Base-by-base conservation (phyloP, 495 filamentous ascomycete genomes). In the Hypoxylon cercidicola region DNA sequence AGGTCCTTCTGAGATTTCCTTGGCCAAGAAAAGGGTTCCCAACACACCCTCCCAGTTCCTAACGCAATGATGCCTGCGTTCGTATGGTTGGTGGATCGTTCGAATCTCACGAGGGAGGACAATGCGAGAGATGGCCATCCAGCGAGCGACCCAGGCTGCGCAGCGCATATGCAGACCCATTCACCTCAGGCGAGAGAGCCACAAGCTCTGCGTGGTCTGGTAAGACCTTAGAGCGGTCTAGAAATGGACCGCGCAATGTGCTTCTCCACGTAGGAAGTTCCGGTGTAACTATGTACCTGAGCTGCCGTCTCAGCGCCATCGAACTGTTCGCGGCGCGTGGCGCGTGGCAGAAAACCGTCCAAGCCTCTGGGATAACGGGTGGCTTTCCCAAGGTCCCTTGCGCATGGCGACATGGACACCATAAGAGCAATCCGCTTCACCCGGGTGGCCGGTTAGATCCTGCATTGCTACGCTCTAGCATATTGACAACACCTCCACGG, bases 381-480 rank as follows among this genome's bases (percentile, higher is more conserved):
- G 25, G 48, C 41, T 55, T 53, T 41, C n/a, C 7, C 47, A 49
- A 55, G 34, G 37, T 4, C 39, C 48, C 53, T 46, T 37, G 43
- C 44, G 46, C 44, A 52, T 55, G 39, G 49, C 44, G 30, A 46
- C 16, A 44, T 60, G 25, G 44, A 30, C 48, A n/a, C 50, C 37
- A 25, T 18, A 48, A 34, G 23, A 15, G n/a, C 51, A 40, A n/a
- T 28, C 47, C 53, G 46, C 46, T 15, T 47, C 43, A 37, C 20
- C 55, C 65, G 55, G 30, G 16, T 39, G 30, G 12, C 55, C 30
- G 45, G 48, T 23, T 48, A 32, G 20, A 16, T 34, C 16, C 37
- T 60, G 54, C 55, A 48, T 50, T 68, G 11, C 49, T 9, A 63
- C 60, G 6, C 15, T 54, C 45, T 66, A 45, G 65, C 60, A 56